Percentiles rank a stretch among this genome's conserved stretches.
phyloP scores from a whole-genome alignment of 2,329 filamentous ascomycete genomes.

The Tympanopsis confertula region DNA sequence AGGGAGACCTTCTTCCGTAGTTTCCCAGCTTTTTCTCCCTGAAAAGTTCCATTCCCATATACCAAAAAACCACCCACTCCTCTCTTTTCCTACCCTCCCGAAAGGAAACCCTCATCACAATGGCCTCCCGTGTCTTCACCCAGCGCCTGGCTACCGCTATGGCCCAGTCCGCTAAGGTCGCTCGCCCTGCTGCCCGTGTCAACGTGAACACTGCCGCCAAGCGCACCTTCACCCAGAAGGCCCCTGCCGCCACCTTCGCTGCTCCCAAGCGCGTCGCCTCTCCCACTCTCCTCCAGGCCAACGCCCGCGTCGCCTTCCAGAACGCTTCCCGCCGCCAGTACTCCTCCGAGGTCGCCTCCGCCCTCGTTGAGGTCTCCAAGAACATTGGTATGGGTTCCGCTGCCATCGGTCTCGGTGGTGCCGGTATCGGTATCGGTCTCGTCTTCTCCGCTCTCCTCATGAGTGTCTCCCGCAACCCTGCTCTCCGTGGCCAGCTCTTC shows the following conservation, averaged over 20 bases:
- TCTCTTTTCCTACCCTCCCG: not conserved
- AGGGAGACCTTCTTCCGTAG: no score
- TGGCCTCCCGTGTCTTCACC: slow-evolving; percentile 11
- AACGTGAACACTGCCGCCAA: slow-evolving; percentile 22
- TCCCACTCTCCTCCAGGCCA: slow-evolving; percentile 27
- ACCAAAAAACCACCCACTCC: not conserved
- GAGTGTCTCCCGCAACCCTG: slow-evolving; percentile 42
- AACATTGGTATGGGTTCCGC: slow-evolving; percentile 7
- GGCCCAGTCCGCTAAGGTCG: slow-evolving; percentile 31
- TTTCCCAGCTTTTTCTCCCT: no score
- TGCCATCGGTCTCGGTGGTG: slow-evolving; percentile 14
- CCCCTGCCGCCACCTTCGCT: slow-evolving; percentile 4
- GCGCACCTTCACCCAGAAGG: slow-evolving; percentile 26
- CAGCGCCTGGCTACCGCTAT: slow-evolving; percentile 30
- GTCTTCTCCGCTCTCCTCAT: slow-evolving; percentile 41
- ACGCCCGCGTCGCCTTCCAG: slow-evolving; percentile 24
- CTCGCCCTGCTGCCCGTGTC: slow-evolving; percentile 29
- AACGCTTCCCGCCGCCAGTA: slow-evolving; percentile 31
- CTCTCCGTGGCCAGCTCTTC: slow-evolving; percentile 43
- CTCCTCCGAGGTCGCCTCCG: slow-evolving; percentile 39
- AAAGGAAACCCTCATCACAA: not conserved
- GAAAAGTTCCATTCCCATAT: no score
- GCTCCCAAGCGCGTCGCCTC: slow-evolving; percentile 30
- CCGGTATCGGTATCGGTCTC: slow-evolving; percentile 31
- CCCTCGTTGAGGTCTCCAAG: slow-evolving; percentile 33